Evolutionary conservation across 306 rosid species (phyloP).

Genomic region (Acacia confusa): DNA sequence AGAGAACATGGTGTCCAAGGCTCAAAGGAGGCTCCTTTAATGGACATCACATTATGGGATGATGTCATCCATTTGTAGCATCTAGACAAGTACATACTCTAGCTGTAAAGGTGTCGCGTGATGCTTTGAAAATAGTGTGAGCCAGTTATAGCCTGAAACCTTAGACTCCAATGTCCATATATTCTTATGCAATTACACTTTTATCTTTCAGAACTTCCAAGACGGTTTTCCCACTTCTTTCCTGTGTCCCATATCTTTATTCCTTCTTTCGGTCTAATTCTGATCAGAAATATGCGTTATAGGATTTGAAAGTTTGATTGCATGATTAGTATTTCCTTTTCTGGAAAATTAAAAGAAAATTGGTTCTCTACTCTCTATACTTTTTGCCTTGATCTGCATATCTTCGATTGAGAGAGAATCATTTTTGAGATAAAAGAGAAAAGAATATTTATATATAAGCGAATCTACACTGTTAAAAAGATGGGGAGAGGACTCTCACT

Average conservation of each 20-base stretch:
- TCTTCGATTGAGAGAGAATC: constrained; percentile 1
- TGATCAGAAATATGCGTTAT: neutral
- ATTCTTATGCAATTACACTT: constrained; percentile 25
- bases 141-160: constrained; percentile 34
- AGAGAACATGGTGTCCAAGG: constrained; percentile 23
- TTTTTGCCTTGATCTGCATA: constrained; percentile 11
- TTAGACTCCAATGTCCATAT: constrained; percentile 31
- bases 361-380: neutral
- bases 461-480: constrained; percentile 23
- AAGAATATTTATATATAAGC: constrained; percentile 22
- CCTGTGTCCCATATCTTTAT: neutral
- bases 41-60: constrained; percentile 27
- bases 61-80: constrained; percentile 38
- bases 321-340: constrained; percentile 20
- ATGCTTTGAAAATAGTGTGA: constrained; percentile 39
- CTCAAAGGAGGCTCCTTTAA: constrained; percentile 31
- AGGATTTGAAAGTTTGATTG: neutral
- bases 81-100: constrained; percentile 34
- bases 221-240: constrained; percentile 23
- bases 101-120: constrained; percentile 39
- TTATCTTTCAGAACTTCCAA: constrained; percentile 29
- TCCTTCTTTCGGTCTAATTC: neutral
- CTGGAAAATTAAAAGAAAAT: neutral
- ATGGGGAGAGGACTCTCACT: constrained; percentile 29
- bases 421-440: constrained; percentile 1